Percentiles rank a stretch among this genome's conserved stretches.
phyloP scores from a whole-genome alignment of 805 yeast species.

The Myxozyma neotropica region DNA sequence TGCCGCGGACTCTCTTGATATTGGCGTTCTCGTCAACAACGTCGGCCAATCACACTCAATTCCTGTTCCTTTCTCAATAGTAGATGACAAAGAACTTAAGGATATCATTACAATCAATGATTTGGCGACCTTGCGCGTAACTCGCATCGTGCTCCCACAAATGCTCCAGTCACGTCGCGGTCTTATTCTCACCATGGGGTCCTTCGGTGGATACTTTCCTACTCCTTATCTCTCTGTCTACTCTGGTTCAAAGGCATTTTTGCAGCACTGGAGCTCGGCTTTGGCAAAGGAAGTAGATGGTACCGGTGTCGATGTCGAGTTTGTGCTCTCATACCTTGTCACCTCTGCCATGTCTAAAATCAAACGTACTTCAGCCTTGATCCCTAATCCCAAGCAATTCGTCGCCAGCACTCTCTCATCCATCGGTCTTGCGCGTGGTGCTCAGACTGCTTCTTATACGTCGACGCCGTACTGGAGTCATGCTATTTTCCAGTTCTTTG shows the following conservation, averaged over 20 bases:
- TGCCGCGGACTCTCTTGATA: constrained; percentile 20
- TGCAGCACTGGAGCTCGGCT: constrained; percentile 90
- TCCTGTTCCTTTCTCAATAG: constrained; percentile 90
- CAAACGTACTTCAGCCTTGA: constrained; percentile 67
- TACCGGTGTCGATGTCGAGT: constrained; percentile 78
- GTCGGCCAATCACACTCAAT: constrained; percentile 94
- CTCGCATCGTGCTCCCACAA: constrained; percentile 76
- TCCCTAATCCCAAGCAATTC: constrained; percentile 81
- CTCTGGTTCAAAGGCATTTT: constrained; percentile 93
- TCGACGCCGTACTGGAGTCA: constrained; percentile 90
- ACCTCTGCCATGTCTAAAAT: constrained; percentile 96
- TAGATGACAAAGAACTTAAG: constrained; percentile 70
- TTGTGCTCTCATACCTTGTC: constrained; percentile 83
- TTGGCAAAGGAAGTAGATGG: constrained; percentile 79
- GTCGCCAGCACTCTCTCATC: constrained; percentile 69
- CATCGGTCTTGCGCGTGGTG: constrained; percentile 86
- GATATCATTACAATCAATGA: constrained; percentile 84
- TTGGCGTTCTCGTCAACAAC: constrained; percentile 78
- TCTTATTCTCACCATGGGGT: constrained; percentile 90
- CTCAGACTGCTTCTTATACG: constrained; percentile 80
- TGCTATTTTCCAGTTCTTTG: constrained; percentile 57
- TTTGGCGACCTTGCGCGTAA: constrained; percentile 78
- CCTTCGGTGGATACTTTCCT: constrained; percentile 92
- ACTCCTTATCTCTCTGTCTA: constrained; percentile 90
- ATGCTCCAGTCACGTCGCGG: constrained; percentile 54